Conservation (phyloP, 129 eudicot genomes). For the Oenanthe sinensis region DNA sequence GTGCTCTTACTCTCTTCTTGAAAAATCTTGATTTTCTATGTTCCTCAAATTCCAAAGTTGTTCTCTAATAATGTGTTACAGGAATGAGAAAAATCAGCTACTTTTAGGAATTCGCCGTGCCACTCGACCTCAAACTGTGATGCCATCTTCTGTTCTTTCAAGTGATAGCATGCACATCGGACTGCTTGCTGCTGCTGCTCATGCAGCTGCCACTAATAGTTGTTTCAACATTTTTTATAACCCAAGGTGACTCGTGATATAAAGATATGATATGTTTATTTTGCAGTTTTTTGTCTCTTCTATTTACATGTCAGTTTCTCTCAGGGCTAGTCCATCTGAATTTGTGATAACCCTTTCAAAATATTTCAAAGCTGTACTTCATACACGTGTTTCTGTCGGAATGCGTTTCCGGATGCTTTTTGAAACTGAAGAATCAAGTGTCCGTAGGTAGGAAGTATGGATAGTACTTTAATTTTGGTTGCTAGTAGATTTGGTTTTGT, state of each 20-base stretch:
- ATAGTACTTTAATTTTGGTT: neutral
- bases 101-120: conserved; percentile 94
- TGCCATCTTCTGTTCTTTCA: conserved; percentile 98
- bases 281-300: conserved; percentile 9
- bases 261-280: neutral
- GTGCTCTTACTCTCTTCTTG: neutral
- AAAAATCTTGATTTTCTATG: neutral
- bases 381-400: conserved; percentile 96
- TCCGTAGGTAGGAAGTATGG: conserved; percentile 56
- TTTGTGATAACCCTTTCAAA: conserved; percentile 88
- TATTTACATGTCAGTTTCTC: conserved; percentile 12
- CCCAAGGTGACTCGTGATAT: conserved; percentile 54
- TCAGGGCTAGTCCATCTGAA: conserved; percentile 97
- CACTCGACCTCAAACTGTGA: conserved; percentile 90
- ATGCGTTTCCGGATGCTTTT: conserved; percentile 99
- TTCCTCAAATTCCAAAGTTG: neutral
- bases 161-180: conserved; percentile 99
- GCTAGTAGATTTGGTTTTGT: neutral
- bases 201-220: conserved; percentile 95
- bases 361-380: conserved; percentile 92
- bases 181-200: conserved; percentile 99
- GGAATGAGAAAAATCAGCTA: conserved; percentile 99
- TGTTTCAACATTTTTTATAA: conserved; percentile 89
- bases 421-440: conserved; percentile 99
- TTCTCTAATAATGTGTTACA: conserved; percentile 6